Percentiles rank a stretch among this genome's conserved stretches.
phyloP scores from a whole-genome alignment of 495 filamentous ascomycete genomes.

The Talaromyces stipitatus region DNA sequence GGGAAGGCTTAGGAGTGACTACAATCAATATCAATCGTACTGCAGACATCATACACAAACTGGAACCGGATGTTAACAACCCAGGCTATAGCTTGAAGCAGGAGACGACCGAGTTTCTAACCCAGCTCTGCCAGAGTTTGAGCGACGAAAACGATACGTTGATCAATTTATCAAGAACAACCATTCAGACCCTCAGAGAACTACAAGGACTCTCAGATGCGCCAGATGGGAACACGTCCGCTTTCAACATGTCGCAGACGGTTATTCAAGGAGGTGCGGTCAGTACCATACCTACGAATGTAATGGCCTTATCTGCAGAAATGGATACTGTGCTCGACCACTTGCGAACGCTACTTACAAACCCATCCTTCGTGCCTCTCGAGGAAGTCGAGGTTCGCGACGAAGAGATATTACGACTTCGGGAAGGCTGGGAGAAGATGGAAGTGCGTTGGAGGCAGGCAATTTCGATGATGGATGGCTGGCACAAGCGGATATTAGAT shows the following conservation, averaged over 20 bases:
- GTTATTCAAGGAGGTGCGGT: conserved; percentile 25
- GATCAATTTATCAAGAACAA: conserved; percentile 62
- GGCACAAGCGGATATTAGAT: conserved; percentile 75
- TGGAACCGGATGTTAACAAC: conserved; percentile 42
- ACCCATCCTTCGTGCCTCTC: conserved; percentile 93
- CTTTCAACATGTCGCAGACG: conserved; percentile 23
- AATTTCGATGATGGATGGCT: conserved; percentile 82
- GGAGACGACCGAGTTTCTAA: conserved; percentile 90
- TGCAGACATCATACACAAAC: conserved; percentile 27
- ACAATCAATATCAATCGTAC: conserved; percentile 42
- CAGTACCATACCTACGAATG: conserved; percentile 46
- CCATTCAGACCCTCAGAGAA: conserved; percentile 63
- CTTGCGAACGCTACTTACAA: conserved; percentile 74
- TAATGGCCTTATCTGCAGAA: conserved; percentile 63
- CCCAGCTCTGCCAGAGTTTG: conserved; percentile 74
- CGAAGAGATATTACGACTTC: conserved; percentile 75
- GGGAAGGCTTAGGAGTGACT: conserved; percentile 41
- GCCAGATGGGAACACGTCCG: conserved; percentile 28
- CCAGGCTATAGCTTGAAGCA: conserved; percentile 66
- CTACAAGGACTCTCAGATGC: conserved; percentile 66
- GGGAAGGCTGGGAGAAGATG: conserved; percentile 85
- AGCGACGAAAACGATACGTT: conserved; percentile 92
- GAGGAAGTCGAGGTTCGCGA: conserved; percentile 88
- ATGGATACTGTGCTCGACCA: conserved; percentile 71
- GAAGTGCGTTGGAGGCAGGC: conserved; percentile 85